These are phyloP conservation scores for Filosporella fistucella DNA, from an alignment of 495 filamentous ascomycete species.

Conservation along the genomic window DNA sequence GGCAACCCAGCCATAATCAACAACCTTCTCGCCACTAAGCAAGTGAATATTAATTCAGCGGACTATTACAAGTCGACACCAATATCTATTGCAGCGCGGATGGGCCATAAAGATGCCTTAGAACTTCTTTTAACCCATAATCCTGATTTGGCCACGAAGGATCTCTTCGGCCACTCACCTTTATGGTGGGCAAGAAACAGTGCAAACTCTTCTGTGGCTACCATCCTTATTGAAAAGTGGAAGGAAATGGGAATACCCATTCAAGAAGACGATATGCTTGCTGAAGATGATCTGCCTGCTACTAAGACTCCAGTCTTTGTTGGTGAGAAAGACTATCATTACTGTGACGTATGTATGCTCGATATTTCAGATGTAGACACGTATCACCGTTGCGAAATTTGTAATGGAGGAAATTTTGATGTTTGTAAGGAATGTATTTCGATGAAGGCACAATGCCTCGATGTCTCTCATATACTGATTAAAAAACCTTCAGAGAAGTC, in stretches of 20 bases:
- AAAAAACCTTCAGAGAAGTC: no score
- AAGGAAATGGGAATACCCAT: slow-evolving; percentile 12
- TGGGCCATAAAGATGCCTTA: slow-evolving; percentile 7
- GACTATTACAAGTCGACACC: slow-evolving; percentile 14
- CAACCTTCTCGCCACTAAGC: neutral
- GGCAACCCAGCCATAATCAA: neutral
- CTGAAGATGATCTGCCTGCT: slow-evolving; percentile 5
- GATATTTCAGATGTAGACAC: slow-evolving; percentile 5
- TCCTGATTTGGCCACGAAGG: slow-evolving; percentile 7
- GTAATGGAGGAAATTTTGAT: slow-evolving; percentile 8
- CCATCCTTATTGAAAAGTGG: slow-evolving; percentile 12
- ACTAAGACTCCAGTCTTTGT: slow-evolving; percentile 2
- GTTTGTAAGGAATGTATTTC: slow-evolving; percentile 8
- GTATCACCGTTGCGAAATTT: slow-evolving; percentile 11
- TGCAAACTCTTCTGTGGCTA: slow-evolving; percentile 1
- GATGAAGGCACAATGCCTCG: slow-evolving; percentile 5
- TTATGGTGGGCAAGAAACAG: slow-evolving; percentile 15
- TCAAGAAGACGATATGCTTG: no score
- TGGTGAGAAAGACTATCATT: slow-evolving; percentile 2
- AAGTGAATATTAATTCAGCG: slow-evolving; percentile 2
- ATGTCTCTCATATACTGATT: slow-evolving; percentile 4
- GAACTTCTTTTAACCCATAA: slow-evolving; percentile 5
- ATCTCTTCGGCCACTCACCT: slow-evolving; percentile 7
- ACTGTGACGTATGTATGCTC: slow-evolving; percentile 12
- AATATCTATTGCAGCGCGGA: slow-evolving; percentile 12